Base-by-base conservation (phyloP, 2,329 filamentous ascomycete species). In the Hortaea werneckii region DNA sequence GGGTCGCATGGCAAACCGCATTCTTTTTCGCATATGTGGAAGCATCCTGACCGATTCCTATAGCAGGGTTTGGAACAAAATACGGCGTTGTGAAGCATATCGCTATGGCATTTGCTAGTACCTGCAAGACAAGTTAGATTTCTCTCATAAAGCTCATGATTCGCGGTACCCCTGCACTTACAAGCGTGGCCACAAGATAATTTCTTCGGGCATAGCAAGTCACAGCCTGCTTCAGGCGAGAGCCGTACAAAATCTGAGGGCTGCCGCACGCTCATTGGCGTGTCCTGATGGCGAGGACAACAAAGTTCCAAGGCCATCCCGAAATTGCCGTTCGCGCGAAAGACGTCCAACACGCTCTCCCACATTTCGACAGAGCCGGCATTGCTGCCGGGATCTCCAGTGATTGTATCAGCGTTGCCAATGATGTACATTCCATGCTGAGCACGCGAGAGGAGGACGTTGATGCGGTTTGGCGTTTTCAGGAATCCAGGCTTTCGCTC, bases 371-470 rank as follows among this genome's bases (percentile, higher is more conserved):
- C 70, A 13, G 69, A 62, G 0, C 57, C 57, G 83, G 45, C 86
- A 88, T 51, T 87, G 88, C 53, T 64, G 37, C 60, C 0, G 20
- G 20, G 20, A 20, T 20, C 20, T 20, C 20, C 20, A 20, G 20
- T 37, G 40, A 55, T 58, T 7, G 57, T 59, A 5, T 45, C 42
- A 2, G 20, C 20, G 77, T 87, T 82, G 1, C 83, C 82, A 30
- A 88, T 78, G 12, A 88, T 67, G 56, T 82, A 84, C 73, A 87
- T 79, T 0, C 83, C 82, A 52, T 86, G 77, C 52, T 79, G 68
- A 0, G 83, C 82, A 5, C 83, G 75, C 35, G 75, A 80, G 0
- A 86, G 66, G 0, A 85, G 67, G 0, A 86, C 81, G 47, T 86
- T 85, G 62, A 87, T 79, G 0, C 82, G 74, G 53, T 87, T 85